A percentile compares a stretch with the other conserved stretches of the same genome.
These are phyloP conservation scores for Acacia acuminata DNA, from an alignment of 306 rosid genomes.

Conservation along the genomic window DNA sequence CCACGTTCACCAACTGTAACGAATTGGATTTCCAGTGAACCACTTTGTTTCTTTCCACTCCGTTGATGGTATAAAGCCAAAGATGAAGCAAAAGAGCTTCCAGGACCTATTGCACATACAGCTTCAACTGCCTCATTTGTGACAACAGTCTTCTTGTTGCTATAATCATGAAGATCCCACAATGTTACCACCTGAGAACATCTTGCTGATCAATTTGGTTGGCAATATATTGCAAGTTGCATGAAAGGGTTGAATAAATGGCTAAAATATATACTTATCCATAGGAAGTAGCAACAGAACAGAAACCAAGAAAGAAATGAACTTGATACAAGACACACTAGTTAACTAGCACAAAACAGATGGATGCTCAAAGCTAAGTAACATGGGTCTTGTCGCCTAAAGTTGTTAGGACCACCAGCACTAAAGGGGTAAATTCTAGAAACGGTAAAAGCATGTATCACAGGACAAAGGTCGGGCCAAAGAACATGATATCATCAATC, in stretches of 20 bases:
- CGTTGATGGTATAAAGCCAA: conserved; percentile 39
- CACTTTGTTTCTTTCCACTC: conserved; percentile 42
- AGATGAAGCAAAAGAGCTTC: conserved; percentile 56
- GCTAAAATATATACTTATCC: not conserved
- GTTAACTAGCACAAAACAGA: not conserved
- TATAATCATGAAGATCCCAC: conserved; percentile 85
- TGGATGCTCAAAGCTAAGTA: not conserved
- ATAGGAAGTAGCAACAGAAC: not conserved
- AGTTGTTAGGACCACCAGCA: not conserved
- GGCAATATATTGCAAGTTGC: not conserved
- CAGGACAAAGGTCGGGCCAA: not conserved
- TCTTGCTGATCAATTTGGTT: conserved; percentile 21
- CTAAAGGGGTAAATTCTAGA: not conserved
- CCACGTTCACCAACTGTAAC: conserved; percentile 91
- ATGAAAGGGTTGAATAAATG: not conserved
- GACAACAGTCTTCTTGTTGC: conserved; percentile 77
- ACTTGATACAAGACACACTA: not conserved
- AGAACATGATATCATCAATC: not conserved
- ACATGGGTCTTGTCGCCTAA: not conserved
- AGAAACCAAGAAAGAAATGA: not conserved
- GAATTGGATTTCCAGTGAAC: conserved; percentile 53
- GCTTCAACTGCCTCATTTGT: conserved; percentile 93
- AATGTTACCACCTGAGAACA: conserved; percentile 80
- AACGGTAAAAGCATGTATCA: not conserved
- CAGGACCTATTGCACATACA: conserved; percentile 59